Evolutionary conservation across 257 asterid genomes (phyloP).

Genomic region (Solanum piurae): DNA sequence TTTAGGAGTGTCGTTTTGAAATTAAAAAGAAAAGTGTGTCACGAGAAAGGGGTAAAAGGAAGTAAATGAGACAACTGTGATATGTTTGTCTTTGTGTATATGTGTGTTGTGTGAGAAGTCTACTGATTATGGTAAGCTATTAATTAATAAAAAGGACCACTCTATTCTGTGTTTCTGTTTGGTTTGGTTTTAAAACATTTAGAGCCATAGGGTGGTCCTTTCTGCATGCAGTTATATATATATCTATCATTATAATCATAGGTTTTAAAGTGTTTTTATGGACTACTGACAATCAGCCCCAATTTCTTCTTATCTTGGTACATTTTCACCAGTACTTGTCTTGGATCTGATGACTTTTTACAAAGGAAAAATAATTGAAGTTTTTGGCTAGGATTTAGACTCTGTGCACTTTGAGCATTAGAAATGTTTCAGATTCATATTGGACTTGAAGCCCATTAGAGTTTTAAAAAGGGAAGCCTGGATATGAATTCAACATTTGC

Average conservation of each 20-base stretch:
- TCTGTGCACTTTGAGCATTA: background rate
- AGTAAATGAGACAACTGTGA: background rate
- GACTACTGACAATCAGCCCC: background rate
- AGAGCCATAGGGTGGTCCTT: conserved; percentile 23
- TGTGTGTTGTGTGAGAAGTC: background rate
- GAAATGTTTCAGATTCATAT: background rate
- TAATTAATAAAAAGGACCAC: conserved; percentile 16
- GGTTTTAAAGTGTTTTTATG: conserved; percentile 1
- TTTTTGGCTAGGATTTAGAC: background rate
- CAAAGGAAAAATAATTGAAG: background rate
- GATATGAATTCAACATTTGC: background rate
- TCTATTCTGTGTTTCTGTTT: conserved; percentile 6
- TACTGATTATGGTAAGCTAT: background rate
- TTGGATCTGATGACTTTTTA: background rate
- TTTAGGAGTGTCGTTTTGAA: background rate
- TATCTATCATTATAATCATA: background rate
- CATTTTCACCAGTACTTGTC: background rate
- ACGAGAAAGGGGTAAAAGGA: background rate
- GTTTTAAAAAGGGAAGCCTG: background rate
- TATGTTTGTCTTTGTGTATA: background rate
- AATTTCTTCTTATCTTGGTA: conserved; percentile 1
- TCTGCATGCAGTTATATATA: background rate
- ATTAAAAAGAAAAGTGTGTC: background rate
- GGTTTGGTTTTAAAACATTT: background rate
- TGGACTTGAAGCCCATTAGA: background rate